Conservation (phyloP, 371 early-diverging fungal species). For the Mortierella sp. region DNA sequence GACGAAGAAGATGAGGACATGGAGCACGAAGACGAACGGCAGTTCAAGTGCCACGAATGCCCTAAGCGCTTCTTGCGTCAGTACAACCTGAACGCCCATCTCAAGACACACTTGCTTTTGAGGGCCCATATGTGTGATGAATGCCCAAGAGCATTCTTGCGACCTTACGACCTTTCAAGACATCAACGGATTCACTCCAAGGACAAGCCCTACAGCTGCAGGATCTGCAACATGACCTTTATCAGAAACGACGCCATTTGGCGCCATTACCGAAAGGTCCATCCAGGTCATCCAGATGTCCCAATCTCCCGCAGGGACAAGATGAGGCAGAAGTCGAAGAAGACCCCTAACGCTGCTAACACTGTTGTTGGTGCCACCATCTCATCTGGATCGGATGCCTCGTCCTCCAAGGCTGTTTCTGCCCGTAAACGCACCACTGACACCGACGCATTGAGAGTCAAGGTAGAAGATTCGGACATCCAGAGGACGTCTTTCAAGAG, state of each 20-base stretch:
- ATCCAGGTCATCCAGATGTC: conserved; percentile 32
- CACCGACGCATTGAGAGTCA: too few relatives aligned
- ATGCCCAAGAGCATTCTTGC: conserved; percentile 22
- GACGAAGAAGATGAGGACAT: conserved; percentile 1
- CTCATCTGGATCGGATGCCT: too few relatives aligned
- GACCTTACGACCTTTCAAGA: conserved; percentile 45
- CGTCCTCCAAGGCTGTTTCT: too few relatives aligned
- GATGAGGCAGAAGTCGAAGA: conserved; percentile 1
- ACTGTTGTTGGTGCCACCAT: background rate
- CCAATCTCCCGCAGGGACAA: conserved; percentile 30
- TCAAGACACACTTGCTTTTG: conserved; percentile 26
- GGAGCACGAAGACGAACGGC: conserved; percentile 18
- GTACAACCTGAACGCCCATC: conserved; percentile 48
- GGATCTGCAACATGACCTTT: conserved; percentile 28
- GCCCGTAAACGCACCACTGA: too few relatives aligned
- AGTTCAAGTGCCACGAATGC: conserved; percentile 27
- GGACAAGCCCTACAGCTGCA: conserved; percentile 32
- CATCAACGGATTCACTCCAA: conserved; percentile 47
- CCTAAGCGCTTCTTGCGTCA: conserved; percentile 36
- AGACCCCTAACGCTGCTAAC: background rate
- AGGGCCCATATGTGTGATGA: conserved; percentile 18
- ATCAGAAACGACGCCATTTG: conserved; percentile 53
- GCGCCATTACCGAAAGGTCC: conserved; percentile 42
- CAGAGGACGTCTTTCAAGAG: too few relatives aligned
- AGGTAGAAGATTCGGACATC: too few relatives aligned